Base-by-base conservation (phyloP, 225 moss, liverwort and hornwort species). In the Climacium dendroides region DNA sequence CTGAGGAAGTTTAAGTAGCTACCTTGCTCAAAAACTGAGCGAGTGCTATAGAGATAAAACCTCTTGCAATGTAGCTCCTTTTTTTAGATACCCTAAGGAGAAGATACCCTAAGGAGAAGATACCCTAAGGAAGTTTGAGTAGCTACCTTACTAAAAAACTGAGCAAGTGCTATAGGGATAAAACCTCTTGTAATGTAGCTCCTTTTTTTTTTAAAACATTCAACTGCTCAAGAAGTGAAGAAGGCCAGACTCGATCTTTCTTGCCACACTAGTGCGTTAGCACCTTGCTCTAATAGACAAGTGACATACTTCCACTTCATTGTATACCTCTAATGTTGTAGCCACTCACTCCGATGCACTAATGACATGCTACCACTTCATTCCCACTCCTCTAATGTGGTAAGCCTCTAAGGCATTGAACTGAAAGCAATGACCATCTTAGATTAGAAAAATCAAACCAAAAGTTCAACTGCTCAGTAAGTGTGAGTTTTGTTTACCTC, bases 401-500 rank as follows among this genome's bases (percentile, higher is more conserved):
- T n/a, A 53, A 37, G 37, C 6, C 28, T 37, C 23, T 47, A 23
- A 77, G 76, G 30, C 41, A 55, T 54, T 37, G 55, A 65, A 32
- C 58, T 63, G n/a, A 30, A 69, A 74, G 39, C 28, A 58, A 50
- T 71, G 28, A 52, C 37, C 13, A 82, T 29, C 39, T 37, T 28
- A 18, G n/a, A 35, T n/a, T 23, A 7, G 2, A 50, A 64, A 50
- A 35, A 20, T 45, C 7, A 24, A 62, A 62, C 47, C 19, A 47
- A 47, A 65, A n/a, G 15, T 52, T 50, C 47, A 52, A 15, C 55
- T 19, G 41, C 39, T 83, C 23, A 24, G 58, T 4, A 60, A 29
- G 45, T 41, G 85, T 30, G 61, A 52, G 52, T 43, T 35, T 50
- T 72, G 19, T 6, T 85, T 88, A 97, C 97, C 96, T 97, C 97